Evolutionary conservation across 345 rosid genomes (phyloP), one percentile per base, ranked within the genome.

Genomic region (Euphorbia peplus): DNA sequence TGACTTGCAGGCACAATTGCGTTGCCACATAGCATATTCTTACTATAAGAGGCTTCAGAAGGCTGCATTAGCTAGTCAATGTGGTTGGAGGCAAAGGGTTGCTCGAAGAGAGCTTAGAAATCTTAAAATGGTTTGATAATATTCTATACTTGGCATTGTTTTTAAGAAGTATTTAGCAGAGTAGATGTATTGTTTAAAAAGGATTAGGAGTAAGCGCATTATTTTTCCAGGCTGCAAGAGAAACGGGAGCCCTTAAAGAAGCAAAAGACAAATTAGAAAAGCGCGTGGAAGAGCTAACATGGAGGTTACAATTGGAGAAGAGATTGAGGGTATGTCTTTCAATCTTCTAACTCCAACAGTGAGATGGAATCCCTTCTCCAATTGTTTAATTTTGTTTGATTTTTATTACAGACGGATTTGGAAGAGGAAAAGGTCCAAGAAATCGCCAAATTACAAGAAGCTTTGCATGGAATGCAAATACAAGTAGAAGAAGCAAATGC

Each of bases 171-270:
- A 6, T 42, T 75, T 29, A 60, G 41, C 24, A 25, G 46, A 29
- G 9, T 30, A 41, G 21, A 53, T 32, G 24, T 47, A 44, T 18
- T 21, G 4, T 65, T 19, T 55, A 7, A 35, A 16, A 66, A 63
- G 63, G 60, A 10, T 64, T 76, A 55, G 50, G 79, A 70, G 70
- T 76, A 22, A 66, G 73, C 67, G 44, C 8, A 60, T 24, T 65
- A 46, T 39, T 76, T 74, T 81, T 75, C 54, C 81, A 95, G 99
- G 98, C 97, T 39, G 83, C 97, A 35, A 84, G 90, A 68, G 99
- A 95, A 77, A 95, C 99, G 3, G 98, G 98, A 41, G 98, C 99
- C 67, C 97, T 95, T 41, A 87, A 91, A 86, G 99, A 92, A 85
- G 96, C 97, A 16, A 95, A 92, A 74, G 98, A 92, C 89, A 95